These are phyloP conservation scores for Kurtzmaniella cleridarum DNA, from an alignment of 805 yeast genomes.

Conservation along the genomic window DNA sequence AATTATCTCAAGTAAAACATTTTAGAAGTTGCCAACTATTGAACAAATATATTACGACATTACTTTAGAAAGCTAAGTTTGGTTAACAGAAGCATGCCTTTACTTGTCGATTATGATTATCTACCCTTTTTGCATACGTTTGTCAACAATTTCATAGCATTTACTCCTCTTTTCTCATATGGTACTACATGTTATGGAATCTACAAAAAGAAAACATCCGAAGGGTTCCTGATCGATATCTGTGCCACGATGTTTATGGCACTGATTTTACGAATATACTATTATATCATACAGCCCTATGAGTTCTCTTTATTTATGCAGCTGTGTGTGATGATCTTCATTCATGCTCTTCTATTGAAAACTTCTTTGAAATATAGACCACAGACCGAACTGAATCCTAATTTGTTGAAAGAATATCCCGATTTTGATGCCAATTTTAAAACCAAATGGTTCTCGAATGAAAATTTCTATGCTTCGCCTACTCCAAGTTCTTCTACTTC, in stretches of 20 bases:
- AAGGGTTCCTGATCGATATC: constrained; percentile 86
- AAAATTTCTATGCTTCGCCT: constrained; percentile 1
- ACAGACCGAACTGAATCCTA: constrained; percentile 24
- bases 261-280: constrained; percentile 64
- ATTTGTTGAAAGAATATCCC: constrained; percentile 23
- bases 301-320: constrained; percentile 77
- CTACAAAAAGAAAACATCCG: constrained; percentile 53
- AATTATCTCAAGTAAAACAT: too few species aligned
- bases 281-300: constrained; percentile 75
- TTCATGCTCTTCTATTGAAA: constrained; percentile 61
- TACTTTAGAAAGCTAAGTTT: too few species aligned
- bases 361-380: constrained; percentile 58
- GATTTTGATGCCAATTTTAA: constrained; percentile 24
- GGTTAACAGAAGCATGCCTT: neutral
- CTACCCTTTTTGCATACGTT: constrained; percentile 43
- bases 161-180: constrained; percentile 83
- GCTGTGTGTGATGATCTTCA: constrained; percentile 76
- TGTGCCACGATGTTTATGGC: constrained; percentile 89
- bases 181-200: constrained; percentile 78
- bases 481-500: too few species aligned
- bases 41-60: too few species aligned
- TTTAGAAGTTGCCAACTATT: too few species aligned
- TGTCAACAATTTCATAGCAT: constrained; percentile 61
- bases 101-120: constrained; percentile 8
- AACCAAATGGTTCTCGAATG: constrained; percentile 9